Conservation (phyloP, 768 basidiomycete genomes). For the Gautieria morchelliformis region DNA sequence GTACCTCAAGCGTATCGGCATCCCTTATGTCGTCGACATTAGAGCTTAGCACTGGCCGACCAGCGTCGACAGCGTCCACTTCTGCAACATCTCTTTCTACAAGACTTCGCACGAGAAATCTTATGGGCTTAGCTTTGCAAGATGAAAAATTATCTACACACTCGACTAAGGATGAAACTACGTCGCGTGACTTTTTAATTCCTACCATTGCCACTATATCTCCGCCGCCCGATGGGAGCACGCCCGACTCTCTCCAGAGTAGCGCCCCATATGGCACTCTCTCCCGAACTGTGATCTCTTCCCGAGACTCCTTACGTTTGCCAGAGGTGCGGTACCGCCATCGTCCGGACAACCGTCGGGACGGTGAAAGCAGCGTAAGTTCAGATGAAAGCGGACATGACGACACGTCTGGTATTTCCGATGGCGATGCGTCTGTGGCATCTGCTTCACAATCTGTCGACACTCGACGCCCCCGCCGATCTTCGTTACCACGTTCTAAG, state of each 20-base stretch:
- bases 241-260: neutral
- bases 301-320: neutral
- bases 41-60: constrained; percentile 1
- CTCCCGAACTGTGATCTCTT: neutral
- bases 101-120: neutral
- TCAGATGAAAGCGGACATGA: neutral
- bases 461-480: neutral
- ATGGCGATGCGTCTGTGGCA: neutral
- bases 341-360: neutral
- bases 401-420: neutral
- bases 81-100: neutral
- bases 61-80: constrained; percentile 20
- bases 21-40: constrained; percentile 15
- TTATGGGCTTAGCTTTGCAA: neutral
- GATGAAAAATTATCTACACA: neutral
- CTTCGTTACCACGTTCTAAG: constrained; percentile 27
- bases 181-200: constrained; percentile 13
- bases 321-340: neutral
- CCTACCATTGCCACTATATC: constrained; percentile 15
- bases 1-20: neutral
- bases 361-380: neutral
- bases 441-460: neutral
- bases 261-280: neutral
- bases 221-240: neutral
- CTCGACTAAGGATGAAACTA: constrained; percentile 13